Conservation (phyloP, 2,329 filamentous ascomycete genomes). For the Penicillium crustosum region DNA sequence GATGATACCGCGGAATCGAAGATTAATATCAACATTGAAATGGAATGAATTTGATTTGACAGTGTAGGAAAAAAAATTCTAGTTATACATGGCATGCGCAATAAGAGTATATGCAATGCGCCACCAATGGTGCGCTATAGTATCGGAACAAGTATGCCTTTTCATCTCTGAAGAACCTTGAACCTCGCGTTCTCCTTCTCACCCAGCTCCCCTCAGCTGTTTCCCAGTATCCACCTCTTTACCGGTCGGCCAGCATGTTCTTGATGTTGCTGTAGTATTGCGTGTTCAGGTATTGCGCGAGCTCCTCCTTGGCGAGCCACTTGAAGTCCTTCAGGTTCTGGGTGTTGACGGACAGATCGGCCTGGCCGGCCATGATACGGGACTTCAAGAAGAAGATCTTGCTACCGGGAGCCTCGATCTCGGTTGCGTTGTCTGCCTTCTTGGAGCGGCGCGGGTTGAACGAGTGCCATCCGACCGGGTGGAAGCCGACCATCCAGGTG, state of each 20-base stretch:
- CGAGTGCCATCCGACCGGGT: slow-evolving; percentile 79
- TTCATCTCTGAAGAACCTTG: slow-evolving; percentile 6
- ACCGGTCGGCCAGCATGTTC: slow-evolving; percentile 83
- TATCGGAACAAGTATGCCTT: slow-evolving; percentile 16
- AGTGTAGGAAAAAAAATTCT: slow-evolving; percentile 31
- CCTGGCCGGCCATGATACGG: slow-evolving; percentile 96
- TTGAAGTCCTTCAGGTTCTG: slow-evolving; percentile 78
- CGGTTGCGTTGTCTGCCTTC: slow-evolving; percentile 37
- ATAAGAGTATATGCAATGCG: slow-evolving; percentile 39
- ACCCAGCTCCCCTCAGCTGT: not conserved
- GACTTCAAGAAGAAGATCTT: slow-evolving; percentile 97
- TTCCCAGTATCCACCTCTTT: slow-evolving; percentile 23
- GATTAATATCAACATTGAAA: not conserved
- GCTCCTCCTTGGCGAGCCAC: slow-evolving; percentile 90
- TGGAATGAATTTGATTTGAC: slow-evolving; percentile 23
- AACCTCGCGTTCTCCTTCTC: not conserved
- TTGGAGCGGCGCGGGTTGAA: slow-evolving; percentile 48
- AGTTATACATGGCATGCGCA: slow-evolving; percentile 41
- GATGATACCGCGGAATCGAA: slow-evolving; percentile 1
- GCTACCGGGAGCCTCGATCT: slow-evolving; percentile 57
- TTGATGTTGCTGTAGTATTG: slow-evolving; percentile 73
- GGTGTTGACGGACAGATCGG: slow-evolving; percentile 69
- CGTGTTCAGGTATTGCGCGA: slow-evolving; percentile 63
- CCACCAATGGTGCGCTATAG: slow-evolving; percentile 21
- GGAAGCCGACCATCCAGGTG: slow-evolving; percentile 92